A percentile compares a stretch with the other conserved stretches of the same genome.
phyloP scores from a whole-genome alignment of 2,329 filamentous ascomycete genomes.

The Microsporum ferrugineum region DNA sequence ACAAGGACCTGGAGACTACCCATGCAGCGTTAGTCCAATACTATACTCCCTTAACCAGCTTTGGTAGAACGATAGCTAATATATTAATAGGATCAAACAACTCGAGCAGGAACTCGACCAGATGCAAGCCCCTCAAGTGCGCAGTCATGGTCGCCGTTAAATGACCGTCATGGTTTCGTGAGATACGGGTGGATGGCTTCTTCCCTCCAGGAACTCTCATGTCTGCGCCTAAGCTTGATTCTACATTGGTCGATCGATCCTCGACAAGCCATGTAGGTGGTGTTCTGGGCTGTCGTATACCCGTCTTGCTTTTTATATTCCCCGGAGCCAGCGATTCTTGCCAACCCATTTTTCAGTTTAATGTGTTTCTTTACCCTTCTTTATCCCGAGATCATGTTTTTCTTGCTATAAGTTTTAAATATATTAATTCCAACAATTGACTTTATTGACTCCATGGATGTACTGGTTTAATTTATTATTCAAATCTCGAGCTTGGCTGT shows the following conservation, averaged over 20 bases:
- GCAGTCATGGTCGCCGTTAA: conserved; percentile 87
- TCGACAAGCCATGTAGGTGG: not conserved
- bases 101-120: conserved; percentile 78
- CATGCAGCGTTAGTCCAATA: conserved; percentile 55
- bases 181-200: conserved; percentile 3
- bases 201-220: not conserved
- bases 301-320: conserved; percentile 8
- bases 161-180: conserved; percentile 3
- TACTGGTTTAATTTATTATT: not conserved
- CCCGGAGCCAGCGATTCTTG: conserved; percentile 14
- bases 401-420: conserved; percentile 3
- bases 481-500: not conserved
- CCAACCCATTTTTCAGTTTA: conserved; percentile 7
- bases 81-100: conserved; percentile 35
- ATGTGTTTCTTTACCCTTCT: conserved; percentile 4
- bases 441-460: not conserved
- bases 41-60: not conserved
- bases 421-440: conserved; percentile 6
- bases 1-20: conserved; percentile 98
- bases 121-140: conserved; percentile 80
- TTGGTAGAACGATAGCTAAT: conserved; percentile 20
- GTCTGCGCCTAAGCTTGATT: conserved; percentile 1
- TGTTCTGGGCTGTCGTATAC: conserved; percentile 3
- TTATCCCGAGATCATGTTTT: conserved; percentile 4
- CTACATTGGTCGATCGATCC: not conserved